These are phyloP conservation scores for Aspergillus hancockii DNA, from an alignment of 495 filamentous ascomycete genomes.

Conservation along the genomic window DNA sequence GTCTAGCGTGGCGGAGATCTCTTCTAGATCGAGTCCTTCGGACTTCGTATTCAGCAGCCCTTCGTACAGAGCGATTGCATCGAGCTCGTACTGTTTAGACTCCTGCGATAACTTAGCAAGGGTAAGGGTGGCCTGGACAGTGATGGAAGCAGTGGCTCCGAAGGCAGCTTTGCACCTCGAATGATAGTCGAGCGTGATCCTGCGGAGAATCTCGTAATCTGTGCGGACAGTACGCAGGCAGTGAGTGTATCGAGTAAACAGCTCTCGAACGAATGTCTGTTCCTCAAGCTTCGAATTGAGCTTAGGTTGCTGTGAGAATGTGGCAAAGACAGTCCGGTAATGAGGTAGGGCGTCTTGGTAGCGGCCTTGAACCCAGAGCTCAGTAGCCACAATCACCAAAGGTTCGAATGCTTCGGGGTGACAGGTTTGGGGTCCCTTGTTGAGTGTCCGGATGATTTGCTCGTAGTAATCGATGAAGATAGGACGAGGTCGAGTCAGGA, in stretches of 20 bases:
- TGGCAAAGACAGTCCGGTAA: constrained; percentile 37
- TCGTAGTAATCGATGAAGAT: constrained; percentile 44
- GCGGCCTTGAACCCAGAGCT: constrained; percentile 41
- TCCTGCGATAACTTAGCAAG: constrained; percentile 42
- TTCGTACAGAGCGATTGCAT: constrained; percentile 40
- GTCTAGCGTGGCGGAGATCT: constrained; percentile 38
- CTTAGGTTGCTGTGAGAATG: constrained; percentile 34
- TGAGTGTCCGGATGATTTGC: constrained; percentile 37
- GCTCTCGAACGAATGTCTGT: constrained; percentile 30
- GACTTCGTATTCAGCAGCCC: constrained; percentile 37
- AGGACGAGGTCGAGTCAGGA: constrained; percentile 38
- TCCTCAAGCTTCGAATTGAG: constrained; percentile 34
- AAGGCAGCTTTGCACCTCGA: constrained; percentile 35
- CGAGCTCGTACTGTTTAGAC: constrained; percentile 38
- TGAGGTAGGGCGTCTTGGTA: constrained; percentile 38
- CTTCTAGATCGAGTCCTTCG: constrained; percentile 26
- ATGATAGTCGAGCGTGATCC: constrained; percentile 36
- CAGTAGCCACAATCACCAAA: constrained; percentile 36
- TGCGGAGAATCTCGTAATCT: constrained; percentile 34
- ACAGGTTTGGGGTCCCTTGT: constrained; percentile 36
- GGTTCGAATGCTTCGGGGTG: constrained; percentile 40
- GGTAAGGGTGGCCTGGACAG: constrained; percentile 37
- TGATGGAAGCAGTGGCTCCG: constrained; percentile 36
- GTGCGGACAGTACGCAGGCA: constrained; percentile 36
- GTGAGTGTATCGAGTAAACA: constrained; percentile 39